Percentiles rank a stretch among this genome's conserved stretches.
These are phyloP conservation scores for Fusarium sp. DNA, from an alignment of 2,329 filamentous ascomycete genomes.

Conservation along the genomic window DNA sequence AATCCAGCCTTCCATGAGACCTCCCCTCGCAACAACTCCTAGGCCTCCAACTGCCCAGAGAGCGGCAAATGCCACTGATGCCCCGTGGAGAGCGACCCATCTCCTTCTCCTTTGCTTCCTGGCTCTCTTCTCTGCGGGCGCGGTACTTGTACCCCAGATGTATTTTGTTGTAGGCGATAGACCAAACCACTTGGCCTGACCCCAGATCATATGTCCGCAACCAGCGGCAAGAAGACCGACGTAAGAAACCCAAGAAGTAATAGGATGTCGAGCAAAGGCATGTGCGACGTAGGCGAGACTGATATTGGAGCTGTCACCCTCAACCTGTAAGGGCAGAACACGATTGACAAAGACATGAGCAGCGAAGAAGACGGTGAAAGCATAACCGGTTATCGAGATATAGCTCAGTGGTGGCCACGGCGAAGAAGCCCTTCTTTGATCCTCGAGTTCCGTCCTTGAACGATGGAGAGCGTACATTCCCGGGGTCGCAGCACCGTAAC, in stretches of 20 bases:
- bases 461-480: slow-evolving; percentile 59
- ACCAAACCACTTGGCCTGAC: slow-evolving; percentile 84
- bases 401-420: slow-evolving; percentile 78
- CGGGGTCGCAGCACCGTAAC: slow-evolving; percentile 78
- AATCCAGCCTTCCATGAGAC: slow-evolving; percentile 80
- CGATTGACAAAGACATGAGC: slow-evolving; percentile 83
- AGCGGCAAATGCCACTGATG: slow-evolving; percentile 66
- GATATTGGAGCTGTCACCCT: slow-evolving; percentile 88
- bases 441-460: slow-evolving; percentile 47
- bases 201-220: slow-evolving; percentile 85
- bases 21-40: slow-evolving; percentile 80
- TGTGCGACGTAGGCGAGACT: slow-evolving; percentile 87
- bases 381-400: slow-evolving; percentile 79
- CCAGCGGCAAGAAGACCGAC: slow-evolving; percentile 73
- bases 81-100: slow-evolving; percentile 78
- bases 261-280: slow-evolving; percentile 79
- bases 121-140: slow-evolving; percentile 61
- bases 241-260: slow-evolving; percentile 77
- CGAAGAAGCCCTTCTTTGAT: slow-evolving; percentile 35
- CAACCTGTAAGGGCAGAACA: slow-evolving; percentile 76
- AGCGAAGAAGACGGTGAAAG: slow-evolving; percentile 71
- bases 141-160: slow-evolving; percentile 56
- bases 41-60: slow-evolving; percentile 88
- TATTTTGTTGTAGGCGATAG: slow-evolving; percentile 68
- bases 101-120: slow-evolving; percentile 69